Evolutionary conservation across 352 stramenopile species (phyloP), one percentile per base, ranked within the genome.

Genomic region (Globisporangium cederbergense): DNA sequence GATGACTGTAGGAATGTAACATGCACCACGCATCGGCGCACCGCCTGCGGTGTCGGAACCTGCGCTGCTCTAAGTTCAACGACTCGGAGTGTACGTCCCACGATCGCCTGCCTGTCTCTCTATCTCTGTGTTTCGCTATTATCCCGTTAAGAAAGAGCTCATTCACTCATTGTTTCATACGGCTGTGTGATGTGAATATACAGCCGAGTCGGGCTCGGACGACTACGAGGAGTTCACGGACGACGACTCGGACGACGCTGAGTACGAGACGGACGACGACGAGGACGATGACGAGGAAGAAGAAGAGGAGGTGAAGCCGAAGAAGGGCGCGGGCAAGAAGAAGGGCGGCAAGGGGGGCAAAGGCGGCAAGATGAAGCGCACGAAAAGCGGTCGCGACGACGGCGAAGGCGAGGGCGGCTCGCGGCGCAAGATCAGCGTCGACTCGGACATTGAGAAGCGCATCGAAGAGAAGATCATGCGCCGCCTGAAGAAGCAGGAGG

Each of bases 21-120:
- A 93, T 93, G 82, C 83, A 93, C 74, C 84, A 95, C 73, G 86
- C 86, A 20, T 93, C 84, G 16, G 84, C 86, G n/a, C 86, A 95
- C 86, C 86, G 86, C 58, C 73, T 95, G 28, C 84, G 83, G 10
- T 95, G 86, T 69, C 79, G 84, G 25, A 95, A 95, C 60, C 71
- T 95, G 60, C 85, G 86, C 6, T 95, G 83, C 70, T 93, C 86
- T 63, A 95, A 95, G 72, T 95, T 95, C 51, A 93, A 95, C 66
- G 86, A 95, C 76, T 91, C 83, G 57, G 85, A 94, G 56, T 94
- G 85, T 93, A 86, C 57, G 84, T 70, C 36, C 47, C 14, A 7
- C 1, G 36, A 16, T 16, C 36, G 11, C 28, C 16, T 9, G 11
- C 28, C 16, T 9, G 10, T 10, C 28, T 14, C 5, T 55, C 43